A percentile compares a stretch with the other conserved stretches of the same genome.
Conservation (phyloP, 2,329 filamentous ascomycete species). For the Trichophyton schoenleinii region DNA sequence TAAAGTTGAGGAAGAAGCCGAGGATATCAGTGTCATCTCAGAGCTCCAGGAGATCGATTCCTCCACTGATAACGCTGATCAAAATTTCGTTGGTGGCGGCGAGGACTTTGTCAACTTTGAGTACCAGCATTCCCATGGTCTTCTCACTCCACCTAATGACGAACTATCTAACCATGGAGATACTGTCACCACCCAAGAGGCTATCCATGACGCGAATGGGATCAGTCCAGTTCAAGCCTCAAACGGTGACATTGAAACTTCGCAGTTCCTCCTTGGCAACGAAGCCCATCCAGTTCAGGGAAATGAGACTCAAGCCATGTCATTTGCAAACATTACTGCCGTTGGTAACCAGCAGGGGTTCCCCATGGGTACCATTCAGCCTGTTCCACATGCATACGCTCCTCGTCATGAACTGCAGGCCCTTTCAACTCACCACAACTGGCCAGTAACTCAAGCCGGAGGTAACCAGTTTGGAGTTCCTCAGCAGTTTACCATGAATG, state of each 20-base stretch:
- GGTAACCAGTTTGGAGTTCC: not conserved
- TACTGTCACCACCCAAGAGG: not conserved
- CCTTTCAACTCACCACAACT: not conserved
- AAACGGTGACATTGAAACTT: not conserved
- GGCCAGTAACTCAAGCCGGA: not conserved
- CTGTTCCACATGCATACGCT: not conserved
- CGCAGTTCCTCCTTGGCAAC: not conserved
- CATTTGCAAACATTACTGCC: not conserved
- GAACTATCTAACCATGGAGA: not conserved
- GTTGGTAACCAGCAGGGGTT: not conserved
- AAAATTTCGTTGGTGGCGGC: conserved; percentile 5
- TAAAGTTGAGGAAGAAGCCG: not conserved
- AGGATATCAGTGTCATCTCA: not conserved
- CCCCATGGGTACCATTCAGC: not conserved
- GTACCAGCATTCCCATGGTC: not conserved
- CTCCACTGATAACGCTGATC: not conserved
- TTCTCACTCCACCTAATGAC: not conserved
- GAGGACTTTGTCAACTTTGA: conserved; percentile 7
- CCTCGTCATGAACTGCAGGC: not conserved
- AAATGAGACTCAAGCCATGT: not conserved
- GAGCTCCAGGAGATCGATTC: not conserved
- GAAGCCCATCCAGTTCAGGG: not conserved
- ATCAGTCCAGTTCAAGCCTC: not conserved
- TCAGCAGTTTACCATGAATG: not conserved
- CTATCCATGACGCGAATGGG: not conserved